Percentiles rank a stretch among this genome's conserved stretches.
Evolutionary conservation across 164 flowering plant species (phyloP).

Genomic region (Nymphaea colorata): DNA sequence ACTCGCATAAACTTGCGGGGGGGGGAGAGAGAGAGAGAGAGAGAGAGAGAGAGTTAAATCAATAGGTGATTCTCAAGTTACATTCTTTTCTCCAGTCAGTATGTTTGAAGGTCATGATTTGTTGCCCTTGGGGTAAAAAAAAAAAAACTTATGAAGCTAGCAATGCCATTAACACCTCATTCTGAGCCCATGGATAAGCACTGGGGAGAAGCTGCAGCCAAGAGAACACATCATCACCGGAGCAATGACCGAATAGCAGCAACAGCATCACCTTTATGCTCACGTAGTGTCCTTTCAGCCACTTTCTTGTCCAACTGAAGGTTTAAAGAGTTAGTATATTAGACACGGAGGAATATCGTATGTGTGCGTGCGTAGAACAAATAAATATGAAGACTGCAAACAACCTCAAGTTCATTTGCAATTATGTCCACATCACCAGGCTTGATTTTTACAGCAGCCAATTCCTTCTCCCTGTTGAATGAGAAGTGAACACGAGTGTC

Average conservation of each 20-base stretch:
- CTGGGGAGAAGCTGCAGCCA: too few species aligned
- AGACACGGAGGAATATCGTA: neutral
- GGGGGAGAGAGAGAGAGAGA: too few species aligned
- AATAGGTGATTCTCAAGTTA: too few species aligned
- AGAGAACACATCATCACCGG: slow-evolving; percentile 14
- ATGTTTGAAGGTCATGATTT: too few species aligned
- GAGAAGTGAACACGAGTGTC: slow-evolving; percentile 1
- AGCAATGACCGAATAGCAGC: slow-evolving; percentile 82
- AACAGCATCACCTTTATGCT: slow-evolving; percentile 99
- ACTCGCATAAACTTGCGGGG: too few species aligned
- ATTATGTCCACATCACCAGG: slow-evolving; percentile 82
- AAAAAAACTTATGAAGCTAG: too few species aligned
- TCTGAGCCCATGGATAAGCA: too few species aligned
- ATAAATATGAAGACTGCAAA: neutral
- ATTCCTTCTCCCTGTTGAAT: slow-evolving; percentile 65
- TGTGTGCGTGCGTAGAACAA: neutral
- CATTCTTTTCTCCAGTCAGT: too few species aligned
- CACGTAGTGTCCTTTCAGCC: slow-evolving; percentile 86
- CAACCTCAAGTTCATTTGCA: slow-evolving; percentile 87
- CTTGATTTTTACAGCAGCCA: slow-evolving; percentile 91
- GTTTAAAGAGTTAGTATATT: neutral
- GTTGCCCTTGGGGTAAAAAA: too few species aligned
- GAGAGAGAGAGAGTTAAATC: too few species aligned
- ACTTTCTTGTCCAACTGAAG: slow-evolving; percentile 90
- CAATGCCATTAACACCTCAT: too few species aligned